Conservation (phyloP, 495 filamentous ascomycete genomes). For the Stereocaulon alpinum region DNA sequence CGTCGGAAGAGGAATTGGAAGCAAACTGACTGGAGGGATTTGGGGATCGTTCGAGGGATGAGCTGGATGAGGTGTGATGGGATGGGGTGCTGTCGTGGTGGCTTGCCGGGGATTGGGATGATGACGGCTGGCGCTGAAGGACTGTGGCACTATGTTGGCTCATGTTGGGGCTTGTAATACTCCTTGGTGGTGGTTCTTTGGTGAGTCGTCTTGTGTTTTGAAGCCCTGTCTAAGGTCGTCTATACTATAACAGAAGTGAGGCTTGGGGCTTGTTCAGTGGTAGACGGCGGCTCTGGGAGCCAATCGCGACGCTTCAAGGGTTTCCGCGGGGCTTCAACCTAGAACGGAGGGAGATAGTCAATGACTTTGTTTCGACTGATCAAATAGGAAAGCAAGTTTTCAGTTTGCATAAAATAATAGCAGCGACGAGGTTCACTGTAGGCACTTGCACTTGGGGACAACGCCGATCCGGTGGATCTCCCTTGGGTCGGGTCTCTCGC, state of each 20-base stretch:
- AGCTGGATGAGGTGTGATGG: constrained; percentile 43
- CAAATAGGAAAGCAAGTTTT: too few species aligned
- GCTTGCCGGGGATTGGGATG: constrained; percentile 43
- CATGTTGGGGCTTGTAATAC: constrained; percentile 11
- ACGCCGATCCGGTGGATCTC: constrained; percentile 4
- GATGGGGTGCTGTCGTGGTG: constrained; percentile 34
- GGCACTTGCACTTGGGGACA: not conserved
- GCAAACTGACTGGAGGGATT: constrained; percentile 31
- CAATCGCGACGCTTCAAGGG: constrained; percentile 6
- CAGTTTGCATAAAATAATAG: too few species aligned
- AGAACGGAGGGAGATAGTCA: not conserved
- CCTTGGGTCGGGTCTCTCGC: constrained; percentile 1
- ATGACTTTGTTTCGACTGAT: too few species aligned
- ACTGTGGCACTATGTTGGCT: constrained; percentile 38
- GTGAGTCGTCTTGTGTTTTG: constrained; percentile 20
- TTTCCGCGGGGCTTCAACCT: not conserved
- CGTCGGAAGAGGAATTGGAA: constrained; percentile 29
- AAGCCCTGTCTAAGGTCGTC: constrained; percentile 12
- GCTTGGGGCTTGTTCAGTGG: constrained; percentile 2
- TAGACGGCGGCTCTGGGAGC: not conserved
- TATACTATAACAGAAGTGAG: constrained; percentile 7
- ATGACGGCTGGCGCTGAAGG: constrained; percentile 61
- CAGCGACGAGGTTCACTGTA: not conserved
- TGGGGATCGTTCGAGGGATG: constrained; percentile 41
- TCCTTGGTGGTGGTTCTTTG: constrained; percentile 21